These are phyloP conservation scores for Sarocladium brachiariae DNA, from an alignment of 2,329 filamentous ascomycete species.

Conservation along the genomic window DNA sequence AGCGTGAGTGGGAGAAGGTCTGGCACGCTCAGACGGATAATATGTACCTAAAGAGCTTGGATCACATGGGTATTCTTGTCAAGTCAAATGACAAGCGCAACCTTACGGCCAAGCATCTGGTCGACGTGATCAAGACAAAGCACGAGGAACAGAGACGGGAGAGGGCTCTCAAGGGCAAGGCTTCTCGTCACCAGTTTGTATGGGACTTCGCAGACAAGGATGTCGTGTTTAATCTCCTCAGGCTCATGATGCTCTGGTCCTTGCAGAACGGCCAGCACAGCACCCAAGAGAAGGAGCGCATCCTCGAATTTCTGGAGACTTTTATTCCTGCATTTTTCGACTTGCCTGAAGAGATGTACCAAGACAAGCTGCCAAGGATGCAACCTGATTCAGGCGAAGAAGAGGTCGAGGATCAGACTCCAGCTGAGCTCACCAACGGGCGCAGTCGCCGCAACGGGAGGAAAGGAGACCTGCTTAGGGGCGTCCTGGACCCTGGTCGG, in stretches of 20 bases:
- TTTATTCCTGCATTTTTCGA: constrained; percentile 75
- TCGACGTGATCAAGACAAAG: constrained; percentile 85
- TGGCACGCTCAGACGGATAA: constrained; percentile 94
- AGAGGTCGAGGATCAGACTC: constrained; percentile 64
- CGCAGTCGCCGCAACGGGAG: constrained; percentile 65
- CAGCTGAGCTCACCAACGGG: constrained; percentile 64
- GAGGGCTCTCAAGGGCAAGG: constrained; percentile 54
- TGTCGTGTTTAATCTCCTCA: constrained; percentile 56
- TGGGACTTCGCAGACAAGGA: constrained; percentile 68
- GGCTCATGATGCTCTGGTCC: constrained; percentile 58
- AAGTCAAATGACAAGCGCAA: constrained; percentile 87
- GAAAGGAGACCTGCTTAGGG: constrained; percentile 74
- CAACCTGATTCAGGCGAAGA: constrained; percentile 68
- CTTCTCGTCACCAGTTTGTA: constrained; percentile 64
- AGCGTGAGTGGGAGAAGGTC: constrained; percentile 97
- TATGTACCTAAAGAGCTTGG: constrained; percentile 92
- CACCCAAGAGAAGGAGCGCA: constrained; percentile 64
- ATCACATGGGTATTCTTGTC: constrained; percentile 90
- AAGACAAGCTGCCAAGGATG: constrained; percentile 60
- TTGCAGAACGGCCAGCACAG: constrained; percentile 65
- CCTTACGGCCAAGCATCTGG: constrained; percentile 82
- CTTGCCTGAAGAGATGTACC: constrained; percentile 61
- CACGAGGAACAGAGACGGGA: constrained; percentile 82
- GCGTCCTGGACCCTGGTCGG: constrained; percentile 73
- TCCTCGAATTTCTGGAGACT: constrained; percentile 67